Evolutionary conservation across 1,284 basidiomycete genomes (phyloP).

Genomic region (Trametes versicolor): DNA sequence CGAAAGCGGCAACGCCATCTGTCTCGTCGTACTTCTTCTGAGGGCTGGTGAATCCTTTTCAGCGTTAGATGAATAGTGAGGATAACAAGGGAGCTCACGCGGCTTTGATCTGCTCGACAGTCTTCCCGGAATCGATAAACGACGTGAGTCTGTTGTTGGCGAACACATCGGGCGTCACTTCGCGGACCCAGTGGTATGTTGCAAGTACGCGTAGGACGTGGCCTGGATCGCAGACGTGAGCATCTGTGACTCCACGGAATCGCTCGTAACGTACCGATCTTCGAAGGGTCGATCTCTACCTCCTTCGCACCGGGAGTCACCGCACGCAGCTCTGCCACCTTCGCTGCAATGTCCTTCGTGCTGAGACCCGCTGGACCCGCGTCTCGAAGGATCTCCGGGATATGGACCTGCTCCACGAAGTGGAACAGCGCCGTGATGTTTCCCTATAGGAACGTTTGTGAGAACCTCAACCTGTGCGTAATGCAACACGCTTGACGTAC

Average conservation of each 20-base stretch:
- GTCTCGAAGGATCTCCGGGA: slow-evolving; percentile 73
- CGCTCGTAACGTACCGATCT: slow-evolving; percentile 10
- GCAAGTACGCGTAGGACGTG: slow-evolving; percentile 74
- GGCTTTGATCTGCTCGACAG: slow-evolving; percentile 46
- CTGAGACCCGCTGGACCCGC: slow-evolving; percentile 64
- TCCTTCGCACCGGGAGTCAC: background rate
- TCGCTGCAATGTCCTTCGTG: slow-evolving; percentile 59
- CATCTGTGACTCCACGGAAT: background rate
- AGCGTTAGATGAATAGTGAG: background rate
- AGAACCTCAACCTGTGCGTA: no score
- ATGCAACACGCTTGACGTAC: no score
- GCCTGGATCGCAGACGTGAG: slow-evolving; percentile 47
- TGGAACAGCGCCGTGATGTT: slow-evolving; percentile 74
- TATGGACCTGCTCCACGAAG: slow-evolving; percentile 70
- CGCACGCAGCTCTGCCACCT: slow-evolving; percentile 26
- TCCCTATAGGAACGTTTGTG: no score
- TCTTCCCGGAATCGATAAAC: slow-evolving; percentile 70
- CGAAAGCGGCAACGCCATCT: slow-evolving; percentile 23
- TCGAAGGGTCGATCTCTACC: slow-evolving; percentile 10
- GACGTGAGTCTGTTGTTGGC: slow-evolving; percentile 71
- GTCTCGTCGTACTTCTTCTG: slow-evolving; percentile 25
- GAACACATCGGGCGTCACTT: slow-evolving; percentile 71
- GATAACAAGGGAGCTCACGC: slow-evolving; percentile 36
- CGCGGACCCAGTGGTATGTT: slow-evolving; percentile 72
- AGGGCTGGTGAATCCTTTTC: slow-evolving; percentile 6